Evolutionary conservation across 2,329 filamentous ascomycete species (phyloP), one percentile per base, ranked within the genome.

Genomic region (Pseudogymnoascus sp.): DNA sequence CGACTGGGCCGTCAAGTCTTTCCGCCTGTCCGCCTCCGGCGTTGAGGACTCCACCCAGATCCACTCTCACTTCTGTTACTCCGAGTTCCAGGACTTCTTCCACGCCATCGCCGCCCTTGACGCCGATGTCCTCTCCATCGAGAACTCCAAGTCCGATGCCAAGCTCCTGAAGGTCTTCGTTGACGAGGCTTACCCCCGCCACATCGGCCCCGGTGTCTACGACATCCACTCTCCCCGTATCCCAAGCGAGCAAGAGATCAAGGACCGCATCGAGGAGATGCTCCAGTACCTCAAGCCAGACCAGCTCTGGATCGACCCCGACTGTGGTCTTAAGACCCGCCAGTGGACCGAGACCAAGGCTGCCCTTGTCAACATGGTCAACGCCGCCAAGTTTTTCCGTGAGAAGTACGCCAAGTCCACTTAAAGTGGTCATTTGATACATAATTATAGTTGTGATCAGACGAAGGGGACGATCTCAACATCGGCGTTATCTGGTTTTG

Each of bases 41-140:
- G 93, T 99, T 65, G 81, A 92, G 80, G 91, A 99, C 79, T 90
- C 88, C 64, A 99, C 94, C 70, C 94, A 99, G 85, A 97, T 99
- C 78, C 94, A 99, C 88, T 97, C 92, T 67, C 94, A 99, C 85
- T 99, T 99, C 90, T 99, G 94, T 80, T 99, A 99, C 88, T 97
- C 94, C 60, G 94, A 99, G 85, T 99, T 99, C 90, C 94, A 99
- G 82, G 94, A 99, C 84, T 99, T 99, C 86, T 99, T 99, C 92
- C 91, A 97, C 81, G 94, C 94, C 80, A 99, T 99, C 72, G 91
- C 94, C 68, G 93, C 94, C 65, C 88, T 99, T 68, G 94, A 99
- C 76, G 93, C 94, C 67, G 94, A 99, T 79, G 94, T 99, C 67
- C 87, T 99, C 73, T 96, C 90, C 75, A 99, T 99, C 72, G 94